Evolutionary conservation across 2,329 filamentous ascomycete genomes (phyloP).

Genomic region (Pyrenochaeta sp.): DNA sequence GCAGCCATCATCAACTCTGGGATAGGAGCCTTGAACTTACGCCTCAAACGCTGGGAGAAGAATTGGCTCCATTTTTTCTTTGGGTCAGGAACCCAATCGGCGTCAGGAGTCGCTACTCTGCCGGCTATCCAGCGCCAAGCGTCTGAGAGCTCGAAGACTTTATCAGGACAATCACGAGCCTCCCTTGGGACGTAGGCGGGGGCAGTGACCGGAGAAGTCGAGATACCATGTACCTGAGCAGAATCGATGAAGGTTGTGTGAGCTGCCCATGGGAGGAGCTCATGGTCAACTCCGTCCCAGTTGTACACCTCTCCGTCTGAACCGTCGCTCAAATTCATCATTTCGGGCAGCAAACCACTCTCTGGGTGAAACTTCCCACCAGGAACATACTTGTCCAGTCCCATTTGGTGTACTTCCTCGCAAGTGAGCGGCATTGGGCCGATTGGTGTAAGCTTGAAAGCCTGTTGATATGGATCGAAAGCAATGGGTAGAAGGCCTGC

Average conservation of each 20-base stretch:
- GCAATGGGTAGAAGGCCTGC: constrained; percentile 20
- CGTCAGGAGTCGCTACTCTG: constrained; percentile 1
- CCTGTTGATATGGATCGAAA: constrained; percentile 24
- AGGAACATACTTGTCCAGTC: constrained; percentile 22
- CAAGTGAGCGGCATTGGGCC: constrained; percentile 24
- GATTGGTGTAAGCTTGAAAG: constrained; percentile 27
- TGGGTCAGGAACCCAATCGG: constrained; percentile 3
- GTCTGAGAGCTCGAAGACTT: constrained; percentile 22
- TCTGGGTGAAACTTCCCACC: constrained; percentile 24
- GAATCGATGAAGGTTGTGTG: neutral
- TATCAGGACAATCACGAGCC: constrained; percentile 18
- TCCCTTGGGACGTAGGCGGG: constrained; percentile 1
- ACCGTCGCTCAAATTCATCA: constrained; percentile 18
- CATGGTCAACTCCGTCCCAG: constrained; percentile 21
- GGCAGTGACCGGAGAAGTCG: neutral
- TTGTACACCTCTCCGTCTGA: constrained; percentile 21
- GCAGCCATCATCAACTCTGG: constrained; percentile 15
- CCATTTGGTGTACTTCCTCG: constrained; percentile 26
- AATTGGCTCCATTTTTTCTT: constrained; percentile 9
- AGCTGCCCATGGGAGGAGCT: neutral
- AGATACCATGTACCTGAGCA: neutral
- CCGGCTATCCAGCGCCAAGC: constrained; percentile 23
- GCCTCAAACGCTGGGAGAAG: neutral
- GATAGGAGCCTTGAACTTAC: constrained; percentile 18
- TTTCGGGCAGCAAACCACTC: constrained; percentile 11